phyloP scores from a whole-genome alignment of 108 stramenopile genomes.

The Nitzschia sp. region DNA sequence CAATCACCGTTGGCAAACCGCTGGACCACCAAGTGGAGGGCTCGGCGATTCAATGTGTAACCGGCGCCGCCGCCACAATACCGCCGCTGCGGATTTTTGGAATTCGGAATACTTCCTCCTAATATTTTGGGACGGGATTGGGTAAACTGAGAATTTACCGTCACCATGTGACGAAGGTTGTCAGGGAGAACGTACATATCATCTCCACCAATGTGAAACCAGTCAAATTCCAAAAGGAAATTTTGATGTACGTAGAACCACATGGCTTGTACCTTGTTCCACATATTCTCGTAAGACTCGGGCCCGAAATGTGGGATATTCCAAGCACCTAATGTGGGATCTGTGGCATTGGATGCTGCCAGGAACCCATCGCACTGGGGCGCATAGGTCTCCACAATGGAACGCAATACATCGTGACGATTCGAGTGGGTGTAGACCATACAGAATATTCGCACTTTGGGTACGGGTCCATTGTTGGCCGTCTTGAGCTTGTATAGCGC shows the following conservation, averaged over 20 bases:
- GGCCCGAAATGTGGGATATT: constrained; percentile 53
- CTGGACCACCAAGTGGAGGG: constrained; percentile 62
- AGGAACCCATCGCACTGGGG: constrained; percentile 74
- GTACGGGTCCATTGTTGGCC: neutral
- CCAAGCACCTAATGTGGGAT: constrained; percentile 43
- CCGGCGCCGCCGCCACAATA: constrained; percentile 91
- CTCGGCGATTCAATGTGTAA: constrained; percentile 76
- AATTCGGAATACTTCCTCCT: constrained; percentile 19
- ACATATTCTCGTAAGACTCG: constrained; percentile 42
- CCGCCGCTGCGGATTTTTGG: constrained; percentile 31
- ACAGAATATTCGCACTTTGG: constrained; percentile 20
- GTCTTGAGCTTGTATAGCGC: constrained; percentile 81
- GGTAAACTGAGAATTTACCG: neutral
- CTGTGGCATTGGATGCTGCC: constrained; percentile 55
- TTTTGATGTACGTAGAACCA: constrained; percentile 70
- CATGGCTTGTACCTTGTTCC: constrained; percentile 46
- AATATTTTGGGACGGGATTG: constrained; percentile 6
- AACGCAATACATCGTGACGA: constrained; percentile 22
- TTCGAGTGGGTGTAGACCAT: constrained; percentile 36
- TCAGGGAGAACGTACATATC: constrained; percentile 84
- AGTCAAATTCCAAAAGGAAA: constrained; percentile 63
- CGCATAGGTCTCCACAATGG: constrained; percentile 60
- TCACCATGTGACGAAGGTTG: constrained; percentile 57
- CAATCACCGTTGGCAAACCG: constrained; percentile 41
- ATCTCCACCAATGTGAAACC: constrained; percentile 70